phyloP scores from a whole-genome alignment of 371 early-diverging fungal genomes.

The Lichtheimia hyalospora region DNA sequence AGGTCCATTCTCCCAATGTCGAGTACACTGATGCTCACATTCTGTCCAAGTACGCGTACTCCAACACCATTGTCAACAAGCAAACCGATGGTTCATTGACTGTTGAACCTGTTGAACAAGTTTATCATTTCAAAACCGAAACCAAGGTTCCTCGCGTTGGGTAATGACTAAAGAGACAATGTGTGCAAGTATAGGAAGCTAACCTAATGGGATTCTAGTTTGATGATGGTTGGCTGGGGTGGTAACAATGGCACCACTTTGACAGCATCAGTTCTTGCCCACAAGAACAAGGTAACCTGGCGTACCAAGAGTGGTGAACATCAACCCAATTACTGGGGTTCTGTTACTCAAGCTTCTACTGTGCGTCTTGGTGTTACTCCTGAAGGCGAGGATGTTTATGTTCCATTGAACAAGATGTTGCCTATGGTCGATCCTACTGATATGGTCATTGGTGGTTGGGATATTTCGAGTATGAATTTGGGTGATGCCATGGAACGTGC shows the following conservation, averaged over 20 bases:
- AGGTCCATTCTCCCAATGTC: slow-evolving; percentile 86
- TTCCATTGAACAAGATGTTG: slow-evolving; percentile 88
- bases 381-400: slow-evolving; percentile 81
- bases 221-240: slow-evolving; percentile 98
- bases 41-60: slow-evolving; percentile 82
- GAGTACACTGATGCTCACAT: slow-evolving; percentile 84
- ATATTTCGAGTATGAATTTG: slow-evolving; percentile 84
- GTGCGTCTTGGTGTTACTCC: slow-evolving; percentile 87
- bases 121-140: slow-evolving; percentile 88
- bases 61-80: slow-evolving; percentile 79
- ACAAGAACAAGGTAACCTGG: slow-evolving; percentile 86
- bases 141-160: slow-evolving; percentile 79
- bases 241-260: slow-evolving; percentile 98
- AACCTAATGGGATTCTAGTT: slow-evolving; percentile 43
- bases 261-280: slow-evolving; percentile 93
- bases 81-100: slow-evolving; percentile 65
- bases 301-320: slow-evolving; percentile 91
- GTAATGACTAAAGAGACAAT: slow-evolving; percentile 45
- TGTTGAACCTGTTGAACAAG: slow-evolving; percentile 83
- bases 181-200: background rate
- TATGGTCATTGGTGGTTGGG: slow-evolving; percentile 96
- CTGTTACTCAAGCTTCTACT: slow-evolving; percentile 93
- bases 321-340: slow-evolving; percentile 94
- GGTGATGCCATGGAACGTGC: slow-evolving; percentile 93
- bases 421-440: slow-evolving; percentile 97